Percentiles rank a stretch among this genome's conserved stretches.
Conservation (phyloP, 208 protist genomes). For the Acanthamoeba quina region DNA sequence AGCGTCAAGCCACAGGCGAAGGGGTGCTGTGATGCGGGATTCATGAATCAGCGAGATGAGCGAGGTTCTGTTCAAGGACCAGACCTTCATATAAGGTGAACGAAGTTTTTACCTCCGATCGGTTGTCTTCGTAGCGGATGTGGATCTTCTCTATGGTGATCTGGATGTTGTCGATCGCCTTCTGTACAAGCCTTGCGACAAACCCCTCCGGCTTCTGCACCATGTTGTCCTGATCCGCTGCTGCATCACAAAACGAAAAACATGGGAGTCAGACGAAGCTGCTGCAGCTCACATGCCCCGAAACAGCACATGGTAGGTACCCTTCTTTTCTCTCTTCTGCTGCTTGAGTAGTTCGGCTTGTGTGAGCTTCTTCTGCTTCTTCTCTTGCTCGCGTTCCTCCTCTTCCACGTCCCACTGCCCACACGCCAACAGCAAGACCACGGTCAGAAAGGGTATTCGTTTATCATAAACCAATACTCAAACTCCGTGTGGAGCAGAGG, state of each 20-base stretch:
- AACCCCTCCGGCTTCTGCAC: conserved; percentile 65
- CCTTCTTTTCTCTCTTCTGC: conserved; percentile 16
- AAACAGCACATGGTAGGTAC: not conserved
- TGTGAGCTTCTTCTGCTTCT: conserved; percentile 72
- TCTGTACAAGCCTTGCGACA: conserved; percentile 53
- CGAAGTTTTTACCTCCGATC: not conserved
- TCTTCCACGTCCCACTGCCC: conserved; percentile 21
- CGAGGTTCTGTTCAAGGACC: not conserved
- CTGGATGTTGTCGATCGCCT: conserved; percentile 83
- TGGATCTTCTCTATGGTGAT: conserved; percentile 83
- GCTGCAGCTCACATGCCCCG: not conserved
- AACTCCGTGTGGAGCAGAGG: not conserved
- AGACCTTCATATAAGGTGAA: not conserved
- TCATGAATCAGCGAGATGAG: not conserved
- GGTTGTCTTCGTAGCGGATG: conserved; percentile 82
- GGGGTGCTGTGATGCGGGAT: conserved; percentile 5
- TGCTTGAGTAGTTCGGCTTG: conserved; percentile 56
- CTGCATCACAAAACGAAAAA: not conserved
- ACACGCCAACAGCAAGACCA: not conserved
- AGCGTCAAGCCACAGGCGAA: conserved; percentile 82
- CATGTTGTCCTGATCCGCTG: not conserved
- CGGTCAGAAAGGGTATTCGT: not conserved
- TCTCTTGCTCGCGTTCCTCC: conserved; percentile 62
- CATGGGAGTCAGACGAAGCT: not conserved
- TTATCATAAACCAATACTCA: not conserved